These are phyloP conservation scores for Paracorniculantispora psalliotae DNA, from an alignment of 2,329 filamentous ascomycete genomes.

Conservation along the genomic window DNA sequence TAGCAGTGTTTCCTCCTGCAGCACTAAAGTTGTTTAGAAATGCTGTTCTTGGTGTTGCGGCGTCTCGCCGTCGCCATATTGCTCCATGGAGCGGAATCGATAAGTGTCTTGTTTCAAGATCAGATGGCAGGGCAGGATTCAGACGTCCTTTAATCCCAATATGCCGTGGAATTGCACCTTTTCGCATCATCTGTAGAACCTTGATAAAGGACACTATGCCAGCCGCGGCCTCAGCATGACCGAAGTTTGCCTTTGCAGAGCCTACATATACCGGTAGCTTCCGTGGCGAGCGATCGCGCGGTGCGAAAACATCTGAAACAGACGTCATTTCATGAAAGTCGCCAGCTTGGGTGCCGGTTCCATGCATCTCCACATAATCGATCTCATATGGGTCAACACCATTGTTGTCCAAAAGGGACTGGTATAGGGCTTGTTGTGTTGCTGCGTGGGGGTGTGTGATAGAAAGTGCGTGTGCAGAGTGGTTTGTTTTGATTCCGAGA, in stretches of 20 bases:
- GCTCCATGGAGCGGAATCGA: constrained; percentile 52
- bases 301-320: constrained; percentile 56
- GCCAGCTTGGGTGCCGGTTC: constrained; percentile 80
- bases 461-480: constrained; percentile 74
- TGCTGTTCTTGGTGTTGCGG: constrained; percentile 40
- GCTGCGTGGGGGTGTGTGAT: constrained; percentile 80
- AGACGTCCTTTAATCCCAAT: constrained; percentile 62
- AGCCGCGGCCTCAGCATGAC: constrained; percentile 58
- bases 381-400: constrained; percentile 72
- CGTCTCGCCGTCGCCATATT: constrained; percentile 38
- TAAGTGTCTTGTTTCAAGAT: constrained; percentile 53
- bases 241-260: constrained; percentile 59
- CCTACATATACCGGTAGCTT: constrained; percentile 55
- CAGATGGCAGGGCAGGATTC: constrained; percentile 54
- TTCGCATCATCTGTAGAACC: constrained; percentile 59
- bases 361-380: constrained; percentile 85
- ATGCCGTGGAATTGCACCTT: constrained; percentile 60
- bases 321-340: constrained; percentile 79
- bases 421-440: constrained; percentile 68
- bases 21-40: constrained; percentile 68
- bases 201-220: constrained; percentile 60
- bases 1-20: constrained; percentile 65
- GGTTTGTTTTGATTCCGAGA: constrained; percentile 70
- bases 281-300: constrained; percentile 35
- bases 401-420: constrained; percentile 64